A percentile compares a stretch with the other conserved stretches of the same genome.
These are phyloP conservation scores for Moesziomyces sp. DNA, from an alignment of 1,284 basidiomycete species.

Conservation along the genomic window DNA sequence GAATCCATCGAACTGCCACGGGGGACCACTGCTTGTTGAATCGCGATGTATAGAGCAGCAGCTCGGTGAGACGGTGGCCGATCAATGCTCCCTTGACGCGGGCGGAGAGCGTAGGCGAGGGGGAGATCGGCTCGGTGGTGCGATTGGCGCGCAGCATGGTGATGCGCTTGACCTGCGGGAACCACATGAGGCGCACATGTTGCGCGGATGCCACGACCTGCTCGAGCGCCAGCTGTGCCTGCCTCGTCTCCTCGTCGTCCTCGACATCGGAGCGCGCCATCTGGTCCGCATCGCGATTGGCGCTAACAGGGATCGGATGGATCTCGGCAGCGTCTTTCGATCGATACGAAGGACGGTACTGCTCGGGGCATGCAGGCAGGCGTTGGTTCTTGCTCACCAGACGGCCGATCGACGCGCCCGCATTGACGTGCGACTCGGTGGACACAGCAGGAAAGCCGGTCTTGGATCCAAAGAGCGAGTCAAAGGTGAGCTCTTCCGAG, in stretches of 20 bases:
- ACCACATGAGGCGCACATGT: slow-evolving; percentile 96
- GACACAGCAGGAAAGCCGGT: slow-evolving; percentile 40
- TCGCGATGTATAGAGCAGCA: slow-evolving; percentile 46
- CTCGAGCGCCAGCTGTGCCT: slow-evolving; percentile 72
- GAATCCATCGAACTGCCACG: slow-evolving; percentile 39
- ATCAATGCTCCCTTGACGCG: slow-evolving; percentile 39
- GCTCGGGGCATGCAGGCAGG: slow-evolving; percentile 35
- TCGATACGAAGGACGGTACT: slow-evolving; percentile 36
- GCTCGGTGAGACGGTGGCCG: slow-evolving; percentile 42
- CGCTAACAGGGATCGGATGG: slow-evolving; percentile 31
- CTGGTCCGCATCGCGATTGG: slow-evolving; percentile 26
- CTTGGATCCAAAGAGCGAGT: slow-evolving; percentile 72
- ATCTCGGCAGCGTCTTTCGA: slow-evolving; percentile 27
- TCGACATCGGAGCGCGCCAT: slow-evolving; percentile 31
- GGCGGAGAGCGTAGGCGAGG: slow-evolving; percentile 16
- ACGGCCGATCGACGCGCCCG: slow-evolving; percentile 39
- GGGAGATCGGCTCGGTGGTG: slow-evolving; percentile 72
- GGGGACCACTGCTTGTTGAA: slow-evolving; percentile 36
- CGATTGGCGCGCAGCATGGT: slow-evolving; percentile 81
- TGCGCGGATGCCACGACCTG: slow-evolving; percentile 72
- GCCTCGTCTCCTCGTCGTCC: slow-evolving; percentile 63
- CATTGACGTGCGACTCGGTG: slow-evolving; percentile 13
- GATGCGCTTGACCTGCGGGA: slow-evolving; percentile 80
- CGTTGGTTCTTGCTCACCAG: slow-evolving; percentile 53
- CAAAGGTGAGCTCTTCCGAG: slow-evolving; percentile 76